phyloP scores from a whole-genome alignment of 2,329 filamentous ascomycete genomes.

The Colletotrichum lupini region DNA sequence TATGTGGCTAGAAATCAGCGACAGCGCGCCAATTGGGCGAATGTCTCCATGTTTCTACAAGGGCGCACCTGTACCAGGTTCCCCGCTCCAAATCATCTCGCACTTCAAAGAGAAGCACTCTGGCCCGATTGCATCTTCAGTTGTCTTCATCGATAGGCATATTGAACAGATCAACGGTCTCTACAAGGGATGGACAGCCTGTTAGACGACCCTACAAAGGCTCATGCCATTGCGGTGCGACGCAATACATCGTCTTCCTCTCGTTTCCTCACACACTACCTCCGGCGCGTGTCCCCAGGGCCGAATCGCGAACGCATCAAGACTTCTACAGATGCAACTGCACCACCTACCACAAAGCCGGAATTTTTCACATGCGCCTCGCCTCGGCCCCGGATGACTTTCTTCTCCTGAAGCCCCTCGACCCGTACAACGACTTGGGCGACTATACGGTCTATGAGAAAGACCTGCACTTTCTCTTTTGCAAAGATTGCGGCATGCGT shows the following conservation, averaged over 20 bases:
- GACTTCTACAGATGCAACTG: conserved; percentile 59
- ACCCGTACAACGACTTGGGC: conserved; percentile 50
- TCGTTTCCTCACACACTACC: conserved; percentile 49
- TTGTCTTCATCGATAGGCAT: too few relatives aligned
- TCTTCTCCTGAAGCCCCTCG: conserved; percentile 54
- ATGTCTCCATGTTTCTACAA: background rate
- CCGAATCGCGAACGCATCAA: conserved; percentile 37
- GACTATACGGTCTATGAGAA: conserved; percentile 50
- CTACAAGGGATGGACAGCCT: background rate
- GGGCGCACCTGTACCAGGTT: background rate
- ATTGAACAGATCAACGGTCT: too few relatives aligned
- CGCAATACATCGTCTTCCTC: conserved; percentile 55
- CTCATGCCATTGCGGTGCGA: conserved; percentile 59
- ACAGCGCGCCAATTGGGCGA: background rate
- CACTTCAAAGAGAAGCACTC: background rate
- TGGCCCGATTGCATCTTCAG: background rate
- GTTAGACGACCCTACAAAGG: conserved; percentile 44
- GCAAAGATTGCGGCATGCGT: conserved; percentile 56
- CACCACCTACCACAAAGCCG: conserved; percentile 59
- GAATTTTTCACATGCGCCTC: conserved; percentile 57
- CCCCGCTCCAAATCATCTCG: background rate
- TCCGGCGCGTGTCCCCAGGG: conserved; percentile 16
- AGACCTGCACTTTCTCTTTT: conserved; percentile 56
- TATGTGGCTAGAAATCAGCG: background rate
- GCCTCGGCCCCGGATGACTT: conserved; percentile 52